Percentiles rank a stretch among this genome's conserved stretches.
These are phyloP conservation scores for Alternaria triticimaculans DNA, from an alignment of 2,329 filamentous ascomycete species.

Conservation along the genomic window DNA sequence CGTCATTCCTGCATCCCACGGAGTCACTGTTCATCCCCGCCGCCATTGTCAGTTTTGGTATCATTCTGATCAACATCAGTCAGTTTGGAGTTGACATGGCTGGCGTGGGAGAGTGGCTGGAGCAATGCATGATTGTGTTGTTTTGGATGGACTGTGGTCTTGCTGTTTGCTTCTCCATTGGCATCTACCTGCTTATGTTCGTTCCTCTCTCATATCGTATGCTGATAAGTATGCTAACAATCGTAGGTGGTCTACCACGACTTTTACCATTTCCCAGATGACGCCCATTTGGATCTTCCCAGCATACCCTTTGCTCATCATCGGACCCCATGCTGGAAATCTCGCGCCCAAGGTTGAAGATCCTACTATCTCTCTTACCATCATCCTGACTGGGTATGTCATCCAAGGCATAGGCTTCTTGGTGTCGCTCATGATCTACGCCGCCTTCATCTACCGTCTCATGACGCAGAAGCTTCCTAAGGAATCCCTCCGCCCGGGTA, in stretches of 20 bases:
- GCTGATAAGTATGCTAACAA: background rate
- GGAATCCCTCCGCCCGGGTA: constrained; percentile 77
- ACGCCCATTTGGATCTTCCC: constrained; percentile 90
- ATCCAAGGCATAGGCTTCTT: constrained; percentile 71
- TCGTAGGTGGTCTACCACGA: constrained; percentile 67
- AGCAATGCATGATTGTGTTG: constrained; percentile 65
- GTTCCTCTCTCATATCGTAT: constrained; percentile 25
- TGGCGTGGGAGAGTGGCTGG: constrained; percentile 60
- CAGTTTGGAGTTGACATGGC: constrained; percentile 70
- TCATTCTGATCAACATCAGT: constrained; percentile 69
- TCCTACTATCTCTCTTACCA: constrained; percentile 55
- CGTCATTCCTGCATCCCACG: constrained; percentile 76
- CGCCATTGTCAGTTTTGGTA: constrained; percentile 70
- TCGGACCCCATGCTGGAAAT: constrained; percentile 73
- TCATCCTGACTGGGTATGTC: constrained; percentile 66
- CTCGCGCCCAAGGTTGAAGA: constrained; percentile 56
- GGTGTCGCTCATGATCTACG: constrained; percentile 78
- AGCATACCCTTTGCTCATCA: constrained; percentile 79
- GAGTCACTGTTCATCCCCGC: constrained; percentile 81
- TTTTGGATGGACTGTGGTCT: constrained; percentile 78
- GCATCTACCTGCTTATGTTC: constrained; percentile 77
- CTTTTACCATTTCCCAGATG: constrained; percentile 80
- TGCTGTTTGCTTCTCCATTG: constrained; percentile 71
- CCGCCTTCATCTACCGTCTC: constrained; percentile 82
- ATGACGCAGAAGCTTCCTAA: constrained; percentile 87